Base-by-base conservation (phyloP, 805 yeast genomes). In the Pichia deserticola region DNA sequence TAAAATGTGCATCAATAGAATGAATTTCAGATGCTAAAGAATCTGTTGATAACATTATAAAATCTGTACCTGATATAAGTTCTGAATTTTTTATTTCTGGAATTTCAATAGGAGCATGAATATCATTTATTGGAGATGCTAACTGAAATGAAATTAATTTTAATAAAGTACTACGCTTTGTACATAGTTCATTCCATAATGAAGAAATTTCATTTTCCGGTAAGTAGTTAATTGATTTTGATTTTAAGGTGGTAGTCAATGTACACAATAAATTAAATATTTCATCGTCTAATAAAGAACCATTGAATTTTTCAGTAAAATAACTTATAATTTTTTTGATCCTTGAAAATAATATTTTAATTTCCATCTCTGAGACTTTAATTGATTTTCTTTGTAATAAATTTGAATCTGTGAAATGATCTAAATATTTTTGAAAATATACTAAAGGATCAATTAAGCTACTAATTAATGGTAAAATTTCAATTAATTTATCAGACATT, bases 281-380 rank as follows among this genome's bases (percentile, higher is more conserved):
- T 32, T 76, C 75, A 4, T 78, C 75, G 49, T 85, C 86, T 41
- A 89, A 66, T 15, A 88, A 63, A 72, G 83, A 80, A 4, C 96
- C 92, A 11, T 81, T 75, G 55, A 84, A 84, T 44, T 77, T 73
- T 28, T 74, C 78, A 35, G 76, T 72, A 10, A 50, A n/a, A 5
- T 45, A 15, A 27, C 48, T 54, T 29, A 54, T 40, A 5, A 52
- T 20, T 30, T 40, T 28, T 43, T 44, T 50, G 5, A 48, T 41
- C 44, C 57, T 52, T 25, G 39, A 40, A 30, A 44, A 42, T 29
- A 54, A 25, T 4, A 50, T 33, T 15, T 42, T 38, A 6, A 55
- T 15, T 44, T 53, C 57, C 52, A 46, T 42, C 10, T 44, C 42
- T 6, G 54, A 28, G 7, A 54, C 30, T 15, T 43, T 42, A 12